Evolutionary conservation across 345 rosid genomes (phyloP).

Genomic region (Eucalyptus sp.): DNA sequence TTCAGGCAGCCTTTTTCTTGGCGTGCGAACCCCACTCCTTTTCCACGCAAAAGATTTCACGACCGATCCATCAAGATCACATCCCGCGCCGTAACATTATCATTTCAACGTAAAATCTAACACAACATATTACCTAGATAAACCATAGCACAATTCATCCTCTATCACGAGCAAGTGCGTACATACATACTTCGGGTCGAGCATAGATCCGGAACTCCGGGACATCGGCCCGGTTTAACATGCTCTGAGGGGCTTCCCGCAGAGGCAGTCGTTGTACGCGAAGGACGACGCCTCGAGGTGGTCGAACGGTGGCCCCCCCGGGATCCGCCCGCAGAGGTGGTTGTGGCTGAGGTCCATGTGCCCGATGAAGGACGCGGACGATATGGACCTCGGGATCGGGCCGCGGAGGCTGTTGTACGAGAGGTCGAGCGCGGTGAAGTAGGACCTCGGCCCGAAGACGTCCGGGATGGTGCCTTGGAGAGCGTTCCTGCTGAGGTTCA

Average conservation of each 20-base stretch:
- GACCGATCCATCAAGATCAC: neutral
- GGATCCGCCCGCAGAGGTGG: slow-evolving; percentile 75
- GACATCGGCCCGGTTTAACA: slow-evolving; percentile 8
- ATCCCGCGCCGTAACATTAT: neutral
- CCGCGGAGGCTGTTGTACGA: slow-evolving; percentile 55
- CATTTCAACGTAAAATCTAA: neutral
- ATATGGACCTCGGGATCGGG: slow-evolving; percentile 44
- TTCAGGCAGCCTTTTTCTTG: neutral
- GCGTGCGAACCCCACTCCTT: neutral
- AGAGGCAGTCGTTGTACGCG: slow-evolving; percentile 55
- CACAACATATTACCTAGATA: neutral
- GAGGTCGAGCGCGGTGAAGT: slow-evolving; percentile 62
- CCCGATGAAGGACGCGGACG: slow-evolving; percentile 55
- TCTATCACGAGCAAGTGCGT: neutral
- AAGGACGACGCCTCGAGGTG: slow-evolving; percentile 83
- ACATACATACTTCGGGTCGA: neutral
- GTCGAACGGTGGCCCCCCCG: slow-evolving; percentile 64
- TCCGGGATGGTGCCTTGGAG: slow-evolving; percentile 54
- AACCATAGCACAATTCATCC: neutral
- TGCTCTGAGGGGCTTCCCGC: slow-evolving; percentile 65
- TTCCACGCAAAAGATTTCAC: neutral
- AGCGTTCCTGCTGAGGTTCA: slow-evolving; percentile 58
- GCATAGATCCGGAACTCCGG: neutral
- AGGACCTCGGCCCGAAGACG: slow-evolving; percentile 61
- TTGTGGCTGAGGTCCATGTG: slow-evolving; percentile 87